Conservation (phyloP, 2,329 filamentous ascomycete species). For the Diaporthe sp. region DNA sequence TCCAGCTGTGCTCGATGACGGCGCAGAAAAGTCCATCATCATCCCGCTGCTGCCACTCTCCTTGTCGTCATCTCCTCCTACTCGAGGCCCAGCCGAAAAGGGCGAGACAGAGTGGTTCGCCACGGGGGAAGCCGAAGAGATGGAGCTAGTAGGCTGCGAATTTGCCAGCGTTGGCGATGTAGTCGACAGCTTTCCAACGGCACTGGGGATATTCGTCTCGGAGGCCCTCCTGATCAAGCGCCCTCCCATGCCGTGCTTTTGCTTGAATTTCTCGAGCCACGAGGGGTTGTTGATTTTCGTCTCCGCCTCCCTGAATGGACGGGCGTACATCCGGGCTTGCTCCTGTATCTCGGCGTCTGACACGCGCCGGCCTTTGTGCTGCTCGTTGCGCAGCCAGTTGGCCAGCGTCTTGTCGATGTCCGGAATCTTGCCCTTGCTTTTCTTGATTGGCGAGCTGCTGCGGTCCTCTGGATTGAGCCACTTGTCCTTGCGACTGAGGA, state of each 20-base stretch:
- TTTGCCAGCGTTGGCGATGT: slow-evolving; percentile 65
- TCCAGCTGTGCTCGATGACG: slow-evolving; percentile 51
- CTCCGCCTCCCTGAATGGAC: slow-evolving; percentile 75
- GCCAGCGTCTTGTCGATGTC: slow-evolving; percentile 92
- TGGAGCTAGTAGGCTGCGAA: slow-evolving; percentile 70
- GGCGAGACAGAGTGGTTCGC: slow-evolving; percentile 75
- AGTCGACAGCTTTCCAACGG: slow-evolving; percentile 62
- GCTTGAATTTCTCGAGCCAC: slow-evolving; percentile 97
- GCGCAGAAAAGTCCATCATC: slow-evolving; percentile 61
- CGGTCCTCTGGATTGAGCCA: slow-evolving; percentile 87
- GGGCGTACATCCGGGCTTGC: slow-evolving; percentile 84
- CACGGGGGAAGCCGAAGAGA: slow-evolving; percentile 79
- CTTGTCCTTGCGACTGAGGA: slow-evolving; percentile 92
- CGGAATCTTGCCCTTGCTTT: slow-evolving; percentile 83
- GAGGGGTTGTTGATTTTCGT: slow-evolving; percentile 76
- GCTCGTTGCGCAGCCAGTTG: slow-evolving; percentile 87
- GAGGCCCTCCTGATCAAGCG: slow-evolving; percentile 67
- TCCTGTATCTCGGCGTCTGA: slow-evolving; percentile 86
- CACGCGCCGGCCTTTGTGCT: slow-evolving; percentile 78
- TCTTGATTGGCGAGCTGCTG: slow-evolving; percentile 82
- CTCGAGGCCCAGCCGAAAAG: slow-evolving; percentile 63
- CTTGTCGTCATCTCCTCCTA: slow-evolving; percentile 75
- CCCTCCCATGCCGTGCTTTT: slow-evolving; percentile 75
- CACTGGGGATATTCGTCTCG: slow-evolving; percentile 78
- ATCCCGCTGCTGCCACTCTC: slow-evolving; percentile 54